A percentile compares a stretch with the other conserved stretches of the same genome.
These are phyloP conservation scores for Hemerocallis citrina DNA, from an alignment of 106 monocot genomes.

Conservation along the genomic window DNA sequence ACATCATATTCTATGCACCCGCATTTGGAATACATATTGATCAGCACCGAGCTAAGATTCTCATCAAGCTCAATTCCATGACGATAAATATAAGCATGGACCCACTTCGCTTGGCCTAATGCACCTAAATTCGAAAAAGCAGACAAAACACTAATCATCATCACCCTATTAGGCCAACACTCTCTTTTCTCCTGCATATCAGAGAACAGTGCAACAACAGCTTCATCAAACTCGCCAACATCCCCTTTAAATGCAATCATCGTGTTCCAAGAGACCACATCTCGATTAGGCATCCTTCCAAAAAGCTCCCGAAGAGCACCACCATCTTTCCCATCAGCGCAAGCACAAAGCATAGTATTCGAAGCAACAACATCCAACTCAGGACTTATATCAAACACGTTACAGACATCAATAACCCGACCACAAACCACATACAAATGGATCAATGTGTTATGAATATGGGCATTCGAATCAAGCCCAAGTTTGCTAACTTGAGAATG, in stretches of 20 bases:
- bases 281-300: constrained; percentile 21
- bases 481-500: constrained; percentile 36
- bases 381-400: constrained; percentile 48
- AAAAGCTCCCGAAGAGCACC: constrained; percentile 32
- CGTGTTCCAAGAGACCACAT: constrained; percentile 59
- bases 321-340: constrained; percentile 26
- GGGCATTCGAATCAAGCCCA: constrained; percentile 18
- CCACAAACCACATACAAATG: constrained; percentile 46
- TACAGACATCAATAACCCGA: constrained; percentile 25
- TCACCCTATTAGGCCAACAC: constrained; percentile 28
- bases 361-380: constrained; percentile 46
- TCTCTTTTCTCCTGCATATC: constrained; percentile 36
- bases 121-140: constrained; percentile 34
- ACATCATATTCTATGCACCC: constrained; percentile 41
- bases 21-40: constrained; percentile 72
- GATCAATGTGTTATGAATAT: constrained; percentile 52
- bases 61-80: constrained; percentile 34
- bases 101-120: constrained; percentile 43
- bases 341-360: constrained; percentile 61
- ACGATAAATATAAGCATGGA: constrained; percentile 33
- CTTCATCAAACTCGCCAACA: constrained; percentile 26
- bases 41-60: constrained; percentile 40
- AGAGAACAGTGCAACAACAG: constrained; percentile 19
- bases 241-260: constrained; percentile 30
- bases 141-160: constrained; percentile 28